Percentiles rank a stretch among this genome's conserved stretches.
phyloP scores from a whole-genome alignment of 2,329 filamentous ascomycete genomes.

The Scedosporium dehoogii region DNA sequence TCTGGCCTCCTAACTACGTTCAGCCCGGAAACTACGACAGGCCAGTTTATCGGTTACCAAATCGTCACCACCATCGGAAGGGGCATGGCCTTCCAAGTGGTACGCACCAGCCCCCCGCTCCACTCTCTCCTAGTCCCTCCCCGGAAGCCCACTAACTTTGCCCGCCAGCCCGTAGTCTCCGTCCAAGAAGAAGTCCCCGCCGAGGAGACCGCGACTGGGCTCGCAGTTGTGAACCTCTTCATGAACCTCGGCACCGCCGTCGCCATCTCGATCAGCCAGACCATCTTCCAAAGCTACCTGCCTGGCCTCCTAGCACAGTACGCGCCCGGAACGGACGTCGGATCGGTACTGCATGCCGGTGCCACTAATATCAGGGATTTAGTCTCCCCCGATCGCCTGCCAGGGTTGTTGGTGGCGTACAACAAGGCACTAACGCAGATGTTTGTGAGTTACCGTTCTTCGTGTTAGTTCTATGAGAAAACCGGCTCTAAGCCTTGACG shows the following conservation, averaged over 20 bases:
- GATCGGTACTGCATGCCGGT: background rate
- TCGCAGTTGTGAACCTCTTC: conserved; percentile 29
- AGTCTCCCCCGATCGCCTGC: background rate
- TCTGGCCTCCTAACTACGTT: conserved; percentile 33
- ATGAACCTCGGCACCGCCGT: conserved; percentile 31
- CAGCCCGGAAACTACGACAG: conserved; percentile 18
- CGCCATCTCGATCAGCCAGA: conserved; percentile 27
- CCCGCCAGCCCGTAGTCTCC: conserved; percentile 25
- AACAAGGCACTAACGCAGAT: background rate
- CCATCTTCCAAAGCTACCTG: background rate
- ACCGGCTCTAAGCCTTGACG: too few relatives aligned
- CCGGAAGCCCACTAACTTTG: too few relatives aligned
- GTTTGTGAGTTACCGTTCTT: background rate
- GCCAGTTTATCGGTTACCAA: conserved; percentile 35
- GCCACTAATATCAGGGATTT: background rate
- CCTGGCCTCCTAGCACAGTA: background rate
- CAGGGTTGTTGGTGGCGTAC: background rate
- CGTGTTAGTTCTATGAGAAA: too few relatives aligned
- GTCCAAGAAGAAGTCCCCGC: conserved; percentile 29
- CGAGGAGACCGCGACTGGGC: conserved; percentile 32
- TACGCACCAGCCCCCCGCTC: background rate
- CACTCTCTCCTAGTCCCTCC: too few relatives aligned
- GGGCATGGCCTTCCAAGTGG: conserved; percentile 27
- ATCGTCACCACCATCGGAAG: conserved; percentile 30
- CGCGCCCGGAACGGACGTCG: background rate